Evolutionary conservation across 208 protist species (phyloP), one percentile per base, ranked within the genome.

Genomic region (Trypanosomatidae sp.): DNA sequence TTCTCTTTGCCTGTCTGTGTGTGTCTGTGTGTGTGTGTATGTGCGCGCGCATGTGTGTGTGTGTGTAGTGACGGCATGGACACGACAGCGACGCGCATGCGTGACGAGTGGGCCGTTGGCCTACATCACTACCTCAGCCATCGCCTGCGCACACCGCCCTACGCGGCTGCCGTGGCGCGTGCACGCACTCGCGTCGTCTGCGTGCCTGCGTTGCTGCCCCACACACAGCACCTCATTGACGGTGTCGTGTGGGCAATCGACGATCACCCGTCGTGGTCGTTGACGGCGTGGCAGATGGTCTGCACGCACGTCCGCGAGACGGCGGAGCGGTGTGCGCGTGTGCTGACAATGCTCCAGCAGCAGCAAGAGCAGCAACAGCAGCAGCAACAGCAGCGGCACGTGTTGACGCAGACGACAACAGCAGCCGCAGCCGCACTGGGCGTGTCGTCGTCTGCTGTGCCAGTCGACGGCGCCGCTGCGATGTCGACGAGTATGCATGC

Each of bases 221-320:
- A 80, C 44, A 71, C 74, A 7, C 80, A 89, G 48, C 63, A 76
- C 38, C 40, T 89, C 18, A 54, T 89, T 8, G 80, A 89, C 38
- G 80, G 75, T 23, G 27, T 89, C 13, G 61, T 85, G 24, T 89
- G 80, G 73, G 61, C 71, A 6, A 43, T 86, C 19, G 64, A 71
- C 20, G 80, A 89, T 48, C 53, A 82, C 54, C 33, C 46, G 6
- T 28, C 38, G 30, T 89, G 71, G 73, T 45, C 46, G 8, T 43
- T 54, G 4, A 63, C 80, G 8, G 69, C 66, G 33, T 88, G 79
- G 79, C 55, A 74, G 21, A 58, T 44, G 1, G 43, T 83, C 26
- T 71, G 75, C 19, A 82, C 68, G 37, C 63, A 80, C 50, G 42
- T 88, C 33, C 64, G 68, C n/a, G 59, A 66, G 43, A 71, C 62